These are phyloP conservation scores for Ensete ventricosum DNA, from an alignment of 176 grass and related monocot species.

Conservation along the genomic window DNA sequence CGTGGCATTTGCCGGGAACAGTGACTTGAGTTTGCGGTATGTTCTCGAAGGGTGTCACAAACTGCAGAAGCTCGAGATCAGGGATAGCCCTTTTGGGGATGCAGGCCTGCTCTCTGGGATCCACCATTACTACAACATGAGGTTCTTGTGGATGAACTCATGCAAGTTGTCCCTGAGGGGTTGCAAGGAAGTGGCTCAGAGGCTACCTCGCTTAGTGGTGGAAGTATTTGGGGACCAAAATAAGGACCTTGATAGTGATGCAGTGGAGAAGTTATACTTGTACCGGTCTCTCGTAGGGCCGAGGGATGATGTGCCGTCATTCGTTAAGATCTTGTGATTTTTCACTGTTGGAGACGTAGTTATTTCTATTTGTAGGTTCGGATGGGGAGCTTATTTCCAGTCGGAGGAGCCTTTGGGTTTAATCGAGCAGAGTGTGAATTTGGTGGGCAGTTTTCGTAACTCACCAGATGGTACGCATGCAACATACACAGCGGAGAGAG, in stretches of 20 bases:
- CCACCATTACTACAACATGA: slow-evolving; percentile 81
- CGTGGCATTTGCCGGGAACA: slow-evolving; percentile 71
- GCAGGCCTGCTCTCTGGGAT: slow-evolving; percentile 62
- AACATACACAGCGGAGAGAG: background rate
- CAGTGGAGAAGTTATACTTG: slow-evolving; percentile 82
- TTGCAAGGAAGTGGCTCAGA: slow-evolving; percentile 70
- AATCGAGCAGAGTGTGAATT: slow-evolving; percentile 3
- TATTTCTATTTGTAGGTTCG: slow-evolving; percentile 5
- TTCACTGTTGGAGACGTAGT: background rate
- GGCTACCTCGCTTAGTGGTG: slow-evolving; percentile 63
- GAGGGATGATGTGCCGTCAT: slow-evolving; percentile 62
- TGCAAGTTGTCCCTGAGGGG: slow-evolving; percentile 63
- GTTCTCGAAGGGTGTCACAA: slow-evolving; percentile 70
- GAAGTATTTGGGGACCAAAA: slow-evolving; percentile 53
- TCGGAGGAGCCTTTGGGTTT: background rate
- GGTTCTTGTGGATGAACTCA: slow-evolving; percentile 85
- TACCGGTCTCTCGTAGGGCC: slow-evolving; percentile 83
- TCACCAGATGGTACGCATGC: slow-evolving; percentile 1
- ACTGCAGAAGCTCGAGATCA: slow-evolving; percentile 97
- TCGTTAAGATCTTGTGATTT: slow-evolving; percentile 70
- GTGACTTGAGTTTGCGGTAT: slow-evolving; percentile 49
- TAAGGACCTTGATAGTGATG: slow-evolving; percentile 23
- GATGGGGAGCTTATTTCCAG: slow-evolving; percentile 1
- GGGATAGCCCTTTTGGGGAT: slow-evolving; percentile 81
- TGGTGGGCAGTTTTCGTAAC: slow-evolving; percentile 20